phyloP scores from a whole-genome alignment of 257 asterid genomes.

The Lycium barbarum region DNA sequence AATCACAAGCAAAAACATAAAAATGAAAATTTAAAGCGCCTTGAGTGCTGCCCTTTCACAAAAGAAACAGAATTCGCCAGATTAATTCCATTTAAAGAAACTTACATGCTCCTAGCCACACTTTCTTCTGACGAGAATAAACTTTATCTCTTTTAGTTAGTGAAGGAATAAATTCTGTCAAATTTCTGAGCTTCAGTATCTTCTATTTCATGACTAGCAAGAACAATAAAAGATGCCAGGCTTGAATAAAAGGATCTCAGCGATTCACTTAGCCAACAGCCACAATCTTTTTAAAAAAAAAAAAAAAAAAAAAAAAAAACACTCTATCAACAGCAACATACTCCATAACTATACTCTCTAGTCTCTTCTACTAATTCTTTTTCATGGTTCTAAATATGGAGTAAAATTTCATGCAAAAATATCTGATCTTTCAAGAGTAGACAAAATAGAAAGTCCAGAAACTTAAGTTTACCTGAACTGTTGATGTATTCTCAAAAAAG shows the following conservation, averaged over 20 bases:
- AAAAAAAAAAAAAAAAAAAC: too few species aligned
- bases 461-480: constrained; percentile 74
- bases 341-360: not conserved
- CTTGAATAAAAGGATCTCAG: not conserved
- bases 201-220: not conserved
- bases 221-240: not conserved
- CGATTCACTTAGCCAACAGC: not conserved
- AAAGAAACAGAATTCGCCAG: not conserved
- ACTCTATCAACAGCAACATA: not conserved
- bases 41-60: not conserved
- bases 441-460: not conserved
- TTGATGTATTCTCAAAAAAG: constrained; percentile 90
- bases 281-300: too few species aligned
- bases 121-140: not conserved
- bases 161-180: not conserved
- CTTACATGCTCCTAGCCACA: not conserved
- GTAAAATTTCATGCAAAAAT: not conserved
- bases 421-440: not conserved
- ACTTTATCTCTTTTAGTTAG: not conserved
- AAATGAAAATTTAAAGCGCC: not conserved
- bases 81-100: not conserved
- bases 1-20: not conserved
- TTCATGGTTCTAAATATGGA: not conserved
- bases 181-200: not conserved
- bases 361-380: not conserved